Evolutionary conservation across 2,329 filamentous ascomycete genomes (phyloP), one percentile per base, ranked within the genome.

Genomic region (Xylaria sp.): DNA sequence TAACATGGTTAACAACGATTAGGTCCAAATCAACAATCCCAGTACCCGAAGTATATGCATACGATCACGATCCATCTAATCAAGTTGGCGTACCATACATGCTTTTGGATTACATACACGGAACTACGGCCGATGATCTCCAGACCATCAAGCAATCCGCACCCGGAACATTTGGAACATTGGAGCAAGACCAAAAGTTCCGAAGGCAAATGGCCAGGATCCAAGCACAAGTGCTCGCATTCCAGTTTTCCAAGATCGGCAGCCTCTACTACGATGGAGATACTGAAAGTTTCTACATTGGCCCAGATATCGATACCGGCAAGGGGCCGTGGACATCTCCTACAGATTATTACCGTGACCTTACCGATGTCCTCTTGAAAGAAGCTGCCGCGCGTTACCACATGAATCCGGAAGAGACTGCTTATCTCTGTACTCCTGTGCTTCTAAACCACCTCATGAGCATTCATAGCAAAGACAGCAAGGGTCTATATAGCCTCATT

Each of bases 31-130:
- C 66, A n/a, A 46, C 49, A 2, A 58, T 65, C 26, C 66, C 62
- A 31, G 63, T 68, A 2, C 66, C 66, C 26, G 54, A 54, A 28
- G 28, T 68, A 7, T 56, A 49, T 17, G 38, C n/a, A 7, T 68
- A 60, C 26, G n/a, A 42, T 15, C 31, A 26, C 5, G 33, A 68
- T 28, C 36, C 38, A n/a, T 48, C 48, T 9, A 68, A 68, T 38
- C 4, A 17, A 9, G 38, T 68, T 46, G 66, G 66, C 13, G 51
- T 49, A n/a, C 57, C 66, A 13, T 68, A 65, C 46, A 65, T 61
- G 23, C 44, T 68, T 15, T 57, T 68, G 6, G 66, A 68, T 44
- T 68, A 68, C 44, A 57, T 68, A 9, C 31, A 68, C 20, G 62
- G 66, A 20, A 20, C 51, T 3, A 26, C 31, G 2, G 65, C 65